Evolutionary conservation across 768 basidiomycete species (phyloP), one percentile per base, ranked within the genome.

Genomic region (Xerocomellus intermedius): DNA sequence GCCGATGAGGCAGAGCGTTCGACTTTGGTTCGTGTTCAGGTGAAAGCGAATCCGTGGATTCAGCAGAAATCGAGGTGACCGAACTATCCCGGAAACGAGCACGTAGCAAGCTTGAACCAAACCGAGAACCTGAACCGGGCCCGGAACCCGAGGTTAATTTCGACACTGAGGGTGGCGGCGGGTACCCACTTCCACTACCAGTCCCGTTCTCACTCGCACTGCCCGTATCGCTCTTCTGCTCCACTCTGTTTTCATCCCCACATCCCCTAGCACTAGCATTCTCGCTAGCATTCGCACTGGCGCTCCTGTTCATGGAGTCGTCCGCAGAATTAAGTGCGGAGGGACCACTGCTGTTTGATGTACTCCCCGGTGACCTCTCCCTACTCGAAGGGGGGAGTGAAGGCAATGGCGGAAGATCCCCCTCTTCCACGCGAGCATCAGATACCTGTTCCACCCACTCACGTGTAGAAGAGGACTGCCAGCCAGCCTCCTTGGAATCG

Each of bases 391-490:
- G 22, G 37, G 55, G 59, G 22, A 53, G 48, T 12, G 51, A 51
- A 24, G 53, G 48, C 7, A 41, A 48, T 16, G 46, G 58, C 4
- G 52, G 50, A 46, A 33, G 47, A 26, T 48, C 32, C 6, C 33
- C 50, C 16, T 50, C 59, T 48, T 45, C 58, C 24, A 14, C 32
- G 14, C 30, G 53, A 17, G 36, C 48, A 36, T 74, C 69, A 8
- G 65, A 67, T 8, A 76, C 71, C 48, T 72, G 72, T 59, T 81
- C 76, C 14, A 74, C 80, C 81, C 81, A 82, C 52, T 73, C 70
- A 49, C 73, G 71, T 16, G 79, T 82, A 28, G 70, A 62, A 24
- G 62, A 60, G 24, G 61, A 47, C 28, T 63, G 60, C 64, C 64
- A 63, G 33, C 57, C 65, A 3, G 61, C 45, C 52, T 66, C 44